Evolutionary conservation across 768 basidiomycete species (phyloP), one percentile per base, ranked within the genome.

Genomic region (Rhodosporidiobolus sp.): DNA sequence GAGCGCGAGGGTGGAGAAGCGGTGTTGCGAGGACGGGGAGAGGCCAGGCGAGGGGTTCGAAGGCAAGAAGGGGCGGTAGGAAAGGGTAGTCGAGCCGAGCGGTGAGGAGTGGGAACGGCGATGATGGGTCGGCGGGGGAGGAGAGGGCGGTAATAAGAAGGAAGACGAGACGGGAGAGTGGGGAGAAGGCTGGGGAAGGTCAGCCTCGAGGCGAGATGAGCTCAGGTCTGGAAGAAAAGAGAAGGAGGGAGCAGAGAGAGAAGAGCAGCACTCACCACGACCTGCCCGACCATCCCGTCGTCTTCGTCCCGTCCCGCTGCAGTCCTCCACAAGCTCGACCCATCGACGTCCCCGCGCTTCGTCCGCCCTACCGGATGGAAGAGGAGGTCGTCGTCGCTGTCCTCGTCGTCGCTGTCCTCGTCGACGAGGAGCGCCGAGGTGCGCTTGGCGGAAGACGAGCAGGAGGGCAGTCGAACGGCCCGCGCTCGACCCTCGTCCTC

Each of bases 211-310:
- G 7, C 11, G 30, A 32, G n/a, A n/a, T 4, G 6, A 30, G 45
- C 22, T 34, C 22, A 28, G 12, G 65, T 34, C 55, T 49, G n/a
- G 26, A 1, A 6, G 46, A 43, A 43, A 43, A 7, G 5, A 49
- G 32, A 0, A 26, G 7, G 11, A 30, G 22, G 30, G 30, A 30
- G 49, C 38, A 32, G n/a, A 28, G 45, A 20, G 24, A 24, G 11
- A n/a, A 34, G 28, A 22, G 16, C 45, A 24, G 11, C 11, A 65
- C 74, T 57, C 56, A 75, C 74, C 2, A 75, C 74, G 45, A 72
- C 49, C 8, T 59, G 28, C 12, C 28, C n/a, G 48, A 66, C 12
- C 16, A 16, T 1, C 30, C n/a, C 64, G 32, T 71, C 69, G n/a
- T 73, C 71, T 17, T 59, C 58, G 34, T 66, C 57, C 24, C 46